phyloP scores from a whole-genome alignment of 768 basidiomycete genomes.

The Boletales sp. region DNA sequence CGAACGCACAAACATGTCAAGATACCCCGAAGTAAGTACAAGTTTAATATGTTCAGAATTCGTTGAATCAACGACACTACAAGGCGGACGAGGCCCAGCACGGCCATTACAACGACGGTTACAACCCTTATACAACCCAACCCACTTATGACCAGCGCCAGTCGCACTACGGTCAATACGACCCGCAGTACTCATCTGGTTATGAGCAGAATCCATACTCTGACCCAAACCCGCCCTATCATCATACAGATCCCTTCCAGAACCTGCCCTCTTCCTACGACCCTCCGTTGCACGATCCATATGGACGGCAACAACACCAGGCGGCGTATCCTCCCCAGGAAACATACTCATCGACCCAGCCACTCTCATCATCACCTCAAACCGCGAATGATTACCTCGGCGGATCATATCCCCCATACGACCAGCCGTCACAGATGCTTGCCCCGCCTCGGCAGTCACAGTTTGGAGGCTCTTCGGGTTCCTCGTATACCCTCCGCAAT shows the following conservation, averaged over 20 bases:
- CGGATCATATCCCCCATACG: constrained; percentile 22
- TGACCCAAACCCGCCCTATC: constrained; percentile 29
- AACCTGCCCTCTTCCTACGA: constrained; percentile 8
- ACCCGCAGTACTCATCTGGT: too few species aligned
- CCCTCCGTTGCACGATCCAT: constrained; percentile 18
- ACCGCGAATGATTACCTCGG: constrained; percentile 12
- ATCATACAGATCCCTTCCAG: constrained; percentile 38
- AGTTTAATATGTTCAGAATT: not conserved
- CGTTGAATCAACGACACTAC: constrained; percentile 2
- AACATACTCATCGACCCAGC: constrained; percentile 14
- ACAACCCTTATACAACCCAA: constrained; percentile 45
- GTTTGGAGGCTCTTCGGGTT: constrained; percentile 7
- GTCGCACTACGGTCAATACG: constrained; percentile 27
- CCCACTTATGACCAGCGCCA: constrained; percentile 39
- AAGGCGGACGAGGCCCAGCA: constrained; percentile 65
- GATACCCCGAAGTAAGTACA: constrained; percentile 37
- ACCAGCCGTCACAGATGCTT: constrained; percentile 18
- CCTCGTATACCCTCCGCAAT: constrained; percentile 41
- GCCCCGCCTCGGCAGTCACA: constrained; percentile 25
- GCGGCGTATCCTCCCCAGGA: constrained; percentile 19
- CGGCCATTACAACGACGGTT: constrained; percentile 59
- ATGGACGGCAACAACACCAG: constrained; percentile 21
- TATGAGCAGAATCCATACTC: too few species aligned
- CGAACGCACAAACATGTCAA: constrained; percentile 33
- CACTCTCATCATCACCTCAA: constrained; percentile 21